These are phyloP conservation scores for Collybia mongolica DNA, from an alignment of 768 basidiomycete species.

Conservation along the genomic window DNA sequence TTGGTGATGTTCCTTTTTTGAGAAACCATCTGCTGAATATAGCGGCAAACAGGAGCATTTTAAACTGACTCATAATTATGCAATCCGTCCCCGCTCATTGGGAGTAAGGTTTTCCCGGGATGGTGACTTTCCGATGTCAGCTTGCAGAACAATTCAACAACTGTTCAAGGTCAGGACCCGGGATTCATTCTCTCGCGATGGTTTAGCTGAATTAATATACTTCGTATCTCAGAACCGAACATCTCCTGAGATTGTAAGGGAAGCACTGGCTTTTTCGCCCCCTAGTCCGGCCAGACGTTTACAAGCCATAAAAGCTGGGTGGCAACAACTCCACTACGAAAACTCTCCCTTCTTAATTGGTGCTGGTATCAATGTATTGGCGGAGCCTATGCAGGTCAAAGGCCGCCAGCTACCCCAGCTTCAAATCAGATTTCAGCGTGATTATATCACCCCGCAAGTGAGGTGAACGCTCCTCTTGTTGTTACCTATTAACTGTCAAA, in stretches of 20 bases:
- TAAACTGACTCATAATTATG: conserved; percentile 13
- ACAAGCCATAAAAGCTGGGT: conserved; percentile 22
- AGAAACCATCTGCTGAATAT: neutral
- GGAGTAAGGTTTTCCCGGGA: conserved; percentile 25
- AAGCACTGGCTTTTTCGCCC: conserved; percentile 26
- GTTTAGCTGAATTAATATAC: neutral
- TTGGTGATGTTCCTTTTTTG: conserved; percentile 8
- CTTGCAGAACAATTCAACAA: conserved; percentile 25
- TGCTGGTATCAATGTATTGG: conserved; percentile 33
- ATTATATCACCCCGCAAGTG: conserved; percentile 11
- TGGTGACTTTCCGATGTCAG: conserved; percentile 26
- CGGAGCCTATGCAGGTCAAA: conserved; percentile 25
- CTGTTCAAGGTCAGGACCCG: conserved; percentile 23
- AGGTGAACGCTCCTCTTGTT: neutral
- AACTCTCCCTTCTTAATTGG: conserved; percentile 40
- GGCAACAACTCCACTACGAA: conserved; percentile 30
- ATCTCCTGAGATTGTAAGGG: conserved; percentile 26
- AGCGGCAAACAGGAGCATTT: conserved; percentile 25
- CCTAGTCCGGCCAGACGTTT: conserved; percentile 20
- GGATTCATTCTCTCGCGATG: neutral
- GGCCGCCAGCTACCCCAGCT: conserved; percentile 36
- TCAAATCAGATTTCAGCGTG: conserved; percentile 23
- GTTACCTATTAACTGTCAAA: neutral
- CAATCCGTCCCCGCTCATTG: conserved; percentile 19
- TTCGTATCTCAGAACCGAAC: conserved; percentile 21